These are phyloP conservation scores for Candida montana DNA, from an alignment of 805 yeast genomes.

Conservation along the genomic window DNA sequence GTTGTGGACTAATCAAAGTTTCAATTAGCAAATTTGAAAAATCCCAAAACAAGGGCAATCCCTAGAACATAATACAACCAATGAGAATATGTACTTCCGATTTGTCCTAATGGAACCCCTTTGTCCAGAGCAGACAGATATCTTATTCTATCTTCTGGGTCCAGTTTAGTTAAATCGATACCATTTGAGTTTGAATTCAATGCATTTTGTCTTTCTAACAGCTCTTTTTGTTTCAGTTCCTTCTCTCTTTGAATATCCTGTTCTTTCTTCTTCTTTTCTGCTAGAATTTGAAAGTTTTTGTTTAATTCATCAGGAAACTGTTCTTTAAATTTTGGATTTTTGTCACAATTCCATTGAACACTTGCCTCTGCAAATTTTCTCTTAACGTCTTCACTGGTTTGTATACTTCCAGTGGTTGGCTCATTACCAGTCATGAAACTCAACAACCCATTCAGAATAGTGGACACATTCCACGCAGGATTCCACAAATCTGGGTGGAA, in stretches of 20 bases:
- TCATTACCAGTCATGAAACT: slow-evolving; percentile 92
- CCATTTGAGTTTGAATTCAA: slow-evolving; percentile 9
- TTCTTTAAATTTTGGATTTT: slow-evolving; percentile 50
- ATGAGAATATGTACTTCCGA: slow-evolving; percentile 9
- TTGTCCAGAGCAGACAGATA: slow-evolving; percentile 25
- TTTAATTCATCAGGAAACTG: slow-evolving; percentile 56
- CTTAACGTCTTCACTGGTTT: slow-evolving; percentile 55
- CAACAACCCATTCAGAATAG: slow-evolving; percentile 79
- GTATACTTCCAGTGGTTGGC: slow-evolving; percentile 76
- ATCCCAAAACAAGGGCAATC: slow-evolving; percentile 26
- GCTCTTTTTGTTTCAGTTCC: neutral
- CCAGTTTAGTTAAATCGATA: slow-evolving; percentile 32
- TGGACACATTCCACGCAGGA: slow-evolving; percentile 92
- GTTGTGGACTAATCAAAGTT: neutral
- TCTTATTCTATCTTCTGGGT: slow-evolving; percentile 65
- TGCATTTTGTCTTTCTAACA: neutral
- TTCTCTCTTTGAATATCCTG: neutral
- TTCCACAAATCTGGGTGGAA: slow-evolving; percentile 95
- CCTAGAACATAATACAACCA: slow-evolving; percentile 30
- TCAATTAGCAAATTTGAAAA: slow-evolving; percentile 17
- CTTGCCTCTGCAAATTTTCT: slow-evolving; percentile 53
- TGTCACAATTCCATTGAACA: slow-evolving; percentile 50
- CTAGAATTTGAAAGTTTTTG: neutral
- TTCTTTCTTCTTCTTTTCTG: slow-evolving; percentile 7
- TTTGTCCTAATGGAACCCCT: neutral